Conservation (phyloP, 1,139 yeast species). For the Taphrina deformans region DNA sequence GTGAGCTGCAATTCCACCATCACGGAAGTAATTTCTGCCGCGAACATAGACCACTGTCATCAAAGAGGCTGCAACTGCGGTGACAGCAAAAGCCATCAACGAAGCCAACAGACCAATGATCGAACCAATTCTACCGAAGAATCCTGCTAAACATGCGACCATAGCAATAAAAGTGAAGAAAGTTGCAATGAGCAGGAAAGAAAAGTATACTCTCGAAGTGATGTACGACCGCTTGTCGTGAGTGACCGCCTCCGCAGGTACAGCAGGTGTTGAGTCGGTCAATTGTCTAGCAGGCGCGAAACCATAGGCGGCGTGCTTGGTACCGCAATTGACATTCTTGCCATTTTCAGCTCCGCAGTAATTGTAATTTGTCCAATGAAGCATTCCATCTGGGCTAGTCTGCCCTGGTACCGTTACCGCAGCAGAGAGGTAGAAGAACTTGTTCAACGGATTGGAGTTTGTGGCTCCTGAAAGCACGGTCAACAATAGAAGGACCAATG, state of each 20-base stretch:
- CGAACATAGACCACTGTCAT: constrained; percentile 63
- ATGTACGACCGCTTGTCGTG: constrained; percentile 58
- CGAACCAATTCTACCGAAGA: constrained; percentile 10
- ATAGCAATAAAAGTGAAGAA: constrained; percentile 57
- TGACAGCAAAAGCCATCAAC: neutral
- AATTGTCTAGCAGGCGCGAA: constrained; percentile 66
- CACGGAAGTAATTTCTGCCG: constrained; percentile 59
- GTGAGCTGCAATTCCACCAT: constrained; percentile 52
- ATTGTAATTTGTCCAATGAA: constrained; percentile 75
- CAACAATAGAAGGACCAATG: constrained; percentile 59
- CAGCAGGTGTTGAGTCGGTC: constrained; percentile 46
- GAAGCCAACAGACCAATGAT: constrained; percentile 11
- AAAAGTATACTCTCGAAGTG: constrained; percentile 66
- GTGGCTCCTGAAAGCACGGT: constrained; percentile 65
- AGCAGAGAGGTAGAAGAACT: constrained; percentile 71
- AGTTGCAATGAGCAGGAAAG: constrained; percentile 62
- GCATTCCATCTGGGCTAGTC: constrained; percentile 47
- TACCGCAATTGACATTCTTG: constrained; percentile 52
- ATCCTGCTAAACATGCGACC: constrained; percentile 45
- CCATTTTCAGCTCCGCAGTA: constrained; percentile 57
- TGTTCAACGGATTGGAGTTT: constrained; percentile 52
- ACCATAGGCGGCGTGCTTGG: constrained; percentile 59
- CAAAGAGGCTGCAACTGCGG: constrained; percentile 50
- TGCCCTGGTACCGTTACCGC: constrained; percentile 56
- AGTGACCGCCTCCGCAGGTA: constrained; percentile 54